Evolutionary conservation across 352 stramenopile species (phyloP).

Genomic region (Globisporangium solare): DNA sequence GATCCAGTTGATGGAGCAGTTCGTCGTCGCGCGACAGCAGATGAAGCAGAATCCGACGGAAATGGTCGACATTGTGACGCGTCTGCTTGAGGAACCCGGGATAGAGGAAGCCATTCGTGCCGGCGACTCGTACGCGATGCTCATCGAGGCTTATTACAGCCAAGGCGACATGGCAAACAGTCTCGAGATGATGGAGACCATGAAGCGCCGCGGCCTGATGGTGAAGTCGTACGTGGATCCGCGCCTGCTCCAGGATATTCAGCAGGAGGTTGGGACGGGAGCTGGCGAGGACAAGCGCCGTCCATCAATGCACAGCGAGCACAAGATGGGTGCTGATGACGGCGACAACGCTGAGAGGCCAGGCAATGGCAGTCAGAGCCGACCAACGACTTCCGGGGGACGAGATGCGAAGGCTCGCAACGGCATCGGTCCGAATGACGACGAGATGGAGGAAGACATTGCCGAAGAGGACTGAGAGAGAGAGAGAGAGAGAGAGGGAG

Average conservation of each 20-base stretch:
- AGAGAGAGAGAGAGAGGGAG: conserved; percentile 5
- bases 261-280: conserved; percentile 37
- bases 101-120: conserved; percentile 85
- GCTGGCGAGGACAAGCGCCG: conserved; percentile 17
- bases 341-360: conserved; percentile 11
- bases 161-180: conserved; percentile 62
- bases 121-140: conserved; percentile 87
- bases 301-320: conserved; percentile 21
- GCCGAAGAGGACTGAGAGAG: conserved; percentile 46
- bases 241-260: conserved; percentile 61
- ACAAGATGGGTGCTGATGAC: conserved; percentile 23
- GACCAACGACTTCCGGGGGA: conserved; percentile 8
- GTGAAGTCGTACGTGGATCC: conserved; percentile 76
- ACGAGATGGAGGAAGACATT: conserved; percentile 83
- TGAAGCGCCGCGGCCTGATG: conserved; percentile 57
- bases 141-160: conserved; percentile 77
- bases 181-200: conserved; percentile 71
- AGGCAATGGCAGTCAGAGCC: conserved; percentile 14
- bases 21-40: conserved; percentile 66
- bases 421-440: conserved; percentile 30
- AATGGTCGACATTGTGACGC: conserved; percentile 70
- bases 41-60: conserved; percentile 57
- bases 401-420: conserved; percentile 27
- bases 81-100: conserved; percentile 80
- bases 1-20: conserved; percentile 81